These are phyloP conservation scores for Aphanomyces invadans DNA, from an alignment of 352 stramenopile species.

Conservation along the genomic window DNA sequence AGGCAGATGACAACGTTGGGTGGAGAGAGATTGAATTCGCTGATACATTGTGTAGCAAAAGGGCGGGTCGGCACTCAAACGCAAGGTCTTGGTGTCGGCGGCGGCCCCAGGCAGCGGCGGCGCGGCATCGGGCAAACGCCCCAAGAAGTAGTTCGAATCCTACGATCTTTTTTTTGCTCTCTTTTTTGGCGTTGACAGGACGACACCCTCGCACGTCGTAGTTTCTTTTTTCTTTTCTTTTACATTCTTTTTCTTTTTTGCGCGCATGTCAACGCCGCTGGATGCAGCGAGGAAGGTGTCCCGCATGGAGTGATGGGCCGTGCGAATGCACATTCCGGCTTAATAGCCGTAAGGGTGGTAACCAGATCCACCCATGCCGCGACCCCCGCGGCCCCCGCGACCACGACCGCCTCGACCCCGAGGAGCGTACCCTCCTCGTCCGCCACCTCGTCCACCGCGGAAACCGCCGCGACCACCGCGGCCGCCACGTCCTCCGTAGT, in stretches of 20 bases:
- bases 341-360: slow-evolving; percentile 55
- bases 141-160: slow-evolving; percentile 12
- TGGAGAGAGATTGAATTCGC: neutral
- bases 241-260: slow-evolving; percentile 21
- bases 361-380: slow-evolving; percentile 29
- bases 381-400: slow-evolving; percentile 42
- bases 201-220: slow-evolving; percentile 13
- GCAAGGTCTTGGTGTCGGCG: slow-evolving; percentile 10
- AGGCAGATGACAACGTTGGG: no score
- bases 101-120: neutral
- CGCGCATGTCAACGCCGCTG: neutral
- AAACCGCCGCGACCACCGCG: slow-evolving; percentile 34
- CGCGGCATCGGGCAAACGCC: neutral
- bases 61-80: slow-evolving; percentile 17
- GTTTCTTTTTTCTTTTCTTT: slow-evolving; percentile 27
- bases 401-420: slow-evolving; percentile 59
- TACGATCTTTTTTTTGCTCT: neutral
- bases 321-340: no score
- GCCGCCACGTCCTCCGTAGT: slow-evolving; percentile 45
- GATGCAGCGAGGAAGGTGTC: neutral
- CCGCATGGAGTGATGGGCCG: no score
- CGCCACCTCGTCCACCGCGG: slow-evolving; percentile 39
- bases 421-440: slow-evolving; percentile 34
- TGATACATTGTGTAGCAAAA: slow-evolving; percentile 1
- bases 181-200: slow-evolving; percentile 23